These are phyloP conservation scores for Hypericum androsaemum DNA, from an alignment of 345 rosid genomes.

Conservation along the genomic window DNA sequence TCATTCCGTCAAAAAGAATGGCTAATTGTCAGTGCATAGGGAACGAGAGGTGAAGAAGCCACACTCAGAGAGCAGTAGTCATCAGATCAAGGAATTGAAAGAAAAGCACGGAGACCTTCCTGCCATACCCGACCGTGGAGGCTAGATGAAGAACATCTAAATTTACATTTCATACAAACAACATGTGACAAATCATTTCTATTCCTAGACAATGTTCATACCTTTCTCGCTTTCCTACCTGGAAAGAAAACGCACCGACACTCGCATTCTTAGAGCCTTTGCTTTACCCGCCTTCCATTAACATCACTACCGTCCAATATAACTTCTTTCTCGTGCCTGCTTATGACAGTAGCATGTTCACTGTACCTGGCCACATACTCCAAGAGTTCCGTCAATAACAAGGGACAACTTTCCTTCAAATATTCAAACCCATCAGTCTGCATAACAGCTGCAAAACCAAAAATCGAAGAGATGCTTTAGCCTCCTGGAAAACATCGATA, in stretches of 20 bases:
- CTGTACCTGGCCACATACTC: slow-evolving; percentile 44
- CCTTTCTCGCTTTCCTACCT: slow-evolving; percentile 8
- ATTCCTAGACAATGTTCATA: slow-evolving; percentile 10
- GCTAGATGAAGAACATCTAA: slow-evolving; percentile 10
- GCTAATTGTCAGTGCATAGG: no score
- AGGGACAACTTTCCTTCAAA: slow-evolving; percentile 53
- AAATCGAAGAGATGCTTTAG: no score
- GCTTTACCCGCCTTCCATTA: slow-evolving; percentile 60
- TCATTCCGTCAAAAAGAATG: no score
- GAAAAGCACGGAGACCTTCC: no score
- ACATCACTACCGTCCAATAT: slow-evolving; percentile 43
- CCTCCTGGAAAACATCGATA: no score
- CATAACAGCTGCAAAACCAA: slow-evolving; percentile 47
- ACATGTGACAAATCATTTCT: slow-evolving; percentile 15
- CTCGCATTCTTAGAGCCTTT: slow-evolving; percentile 27
- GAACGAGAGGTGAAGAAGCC: no score
- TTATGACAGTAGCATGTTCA: slow-evolving; percentile 31
- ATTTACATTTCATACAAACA: slow-evolving; percentile 28
- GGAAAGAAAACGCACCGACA: slow-evolving; percentile 3
- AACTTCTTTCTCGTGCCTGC: slow-evolving; percentile 32
- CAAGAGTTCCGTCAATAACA: slow-evolving; percentile 46
- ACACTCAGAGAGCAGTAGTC: no score
- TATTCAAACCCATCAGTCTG: slow-evolving; percentile 67
- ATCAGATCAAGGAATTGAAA: no score
- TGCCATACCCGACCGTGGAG: slow-evolving; percentile 7